Evolutionary conservation across 495 filamentous ascomycete genomes (phyloP).

Genomic region (Cladorrhinum samala): DNA sequence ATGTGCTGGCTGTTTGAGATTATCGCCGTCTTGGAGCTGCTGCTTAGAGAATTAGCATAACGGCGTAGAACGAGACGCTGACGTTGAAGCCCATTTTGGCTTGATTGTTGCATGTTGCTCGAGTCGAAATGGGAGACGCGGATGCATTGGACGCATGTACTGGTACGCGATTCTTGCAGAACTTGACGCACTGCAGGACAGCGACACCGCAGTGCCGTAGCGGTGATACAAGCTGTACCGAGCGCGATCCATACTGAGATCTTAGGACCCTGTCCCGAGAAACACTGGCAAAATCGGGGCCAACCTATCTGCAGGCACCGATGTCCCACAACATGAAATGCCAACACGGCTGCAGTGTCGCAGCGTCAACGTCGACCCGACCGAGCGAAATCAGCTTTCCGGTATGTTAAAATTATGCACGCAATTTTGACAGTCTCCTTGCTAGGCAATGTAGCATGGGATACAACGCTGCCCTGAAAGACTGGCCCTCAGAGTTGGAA

Average conservation of each 20-base stretch:
- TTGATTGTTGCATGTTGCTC: not conserved
- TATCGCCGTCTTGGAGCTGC: conserved; percentile 5
- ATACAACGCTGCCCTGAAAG: not conserved
- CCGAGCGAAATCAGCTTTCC: not conserved
- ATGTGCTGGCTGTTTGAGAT: not conserved
- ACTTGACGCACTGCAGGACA: not conserved
- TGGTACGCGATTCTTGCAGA: not conserved
- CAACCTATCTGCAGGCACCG: conserved; percentile 13
- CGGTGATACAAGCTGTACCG: not conserved
- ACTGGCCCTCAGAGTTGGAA: not conserved
- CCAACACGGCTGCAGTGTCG: not conserved
- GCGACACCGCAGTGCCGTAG: not conserved
- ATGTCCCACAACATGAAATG: conserved; percentile 1
- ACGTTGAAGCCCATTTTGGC: conserved; percentile 9
- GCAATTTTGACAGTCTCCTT: not conserved
- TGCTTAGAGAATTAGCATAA: conserved; percentile 6
- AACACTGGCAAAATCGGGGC: conserved; percentile 1
- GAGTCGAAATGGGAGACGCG: not conserved
- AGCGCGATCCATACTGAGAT: conserved; percentile 4
- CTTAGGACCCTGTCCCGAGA: conserved; percentile 3
- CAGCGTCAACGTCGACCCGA: conserved; percentile 4
- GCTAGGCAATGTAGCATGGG: not conserved
- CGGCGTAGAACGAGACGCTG: conserved; percentile 8
- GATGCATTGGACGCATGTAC: not conserved
- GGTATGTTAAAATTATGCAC: not conserved